A percentile compares a stretch with the other conserved stretches of the same genome.
phyloP scores from a whole-genome alignment of 2,329 filamentous ascomycete genomes.

The Cordyceps cateniannulata region DNA sequence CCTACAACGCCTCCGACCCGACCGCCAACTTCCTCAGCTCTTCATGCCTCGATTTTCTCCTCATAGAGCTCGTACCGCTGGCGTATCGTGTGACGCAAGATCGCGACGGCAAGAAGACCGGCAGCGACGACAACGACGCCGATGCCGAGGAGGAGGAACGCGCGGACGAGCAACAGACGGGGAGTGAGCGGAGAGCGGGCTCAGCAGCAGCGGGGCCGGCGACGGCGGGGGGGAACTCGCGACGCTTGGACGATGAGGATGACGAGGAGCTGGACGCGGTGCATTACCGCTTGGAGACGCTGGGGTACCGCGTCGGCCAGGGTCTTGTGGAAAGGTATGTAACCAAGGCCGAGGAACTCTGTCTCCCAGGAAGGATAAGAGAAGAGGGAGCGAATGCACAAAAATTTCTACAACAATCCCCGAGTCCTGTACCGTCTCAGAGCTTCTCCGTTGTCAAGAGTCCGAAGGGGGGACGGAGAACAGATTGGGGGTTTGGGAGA shows the following conservation, averaged over 20 bases:
- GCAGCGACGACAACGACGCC: constrained; percentile 35
- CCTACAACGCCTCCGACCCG: constrained; percentile 67
- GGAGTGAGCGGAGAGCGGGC: neutral
- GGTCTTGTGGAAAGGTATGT: constrained; percentile 82
- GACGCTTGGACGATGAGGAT: constrained; percentile 53
- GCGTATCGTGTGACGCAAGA: constrained; percentile 79
- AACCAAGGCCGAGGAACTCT: neutral
- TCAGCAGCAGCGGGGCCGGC: neutral
- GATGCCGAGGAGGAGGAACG: constrained; percentile 8
- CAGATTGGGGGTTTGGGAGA: too few relatives aligned
- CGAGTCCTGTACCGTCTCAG: too few relatives aligned
- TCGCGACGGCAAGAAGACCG: constrained; percentile 52
- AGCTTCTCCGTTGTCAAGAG: too few relatives aligned
- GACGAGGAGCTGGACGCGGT: constrained; percentile 81
- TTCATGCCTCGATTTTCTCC: constrained; percentile 85
- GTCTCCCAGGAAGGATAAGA: too few relatives aligned
- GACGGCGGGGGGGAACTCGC: neutral
- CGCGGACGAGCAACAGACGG: constrained; percentile 8
- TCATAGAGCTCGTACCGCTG: constrained; percentile 95
- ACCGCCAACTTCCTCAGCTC: constrained; percentile 69
- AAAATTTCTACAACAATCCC: neutral
- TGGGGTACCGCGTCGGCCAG: constrained; percentile 89
- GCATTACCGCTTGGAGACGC: constrained; percentile 72
- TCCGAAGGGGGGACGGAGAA: too few relatives aligned
- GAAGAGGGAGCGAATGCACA: too few relatives aligned